A percentile compares a stretch with the other conserved stretches of the same genome.
phyloP scores from a whole-genome alignment of 495 filamentous ascomycete genomes.

The Delitschia confertaspora region DNA sequence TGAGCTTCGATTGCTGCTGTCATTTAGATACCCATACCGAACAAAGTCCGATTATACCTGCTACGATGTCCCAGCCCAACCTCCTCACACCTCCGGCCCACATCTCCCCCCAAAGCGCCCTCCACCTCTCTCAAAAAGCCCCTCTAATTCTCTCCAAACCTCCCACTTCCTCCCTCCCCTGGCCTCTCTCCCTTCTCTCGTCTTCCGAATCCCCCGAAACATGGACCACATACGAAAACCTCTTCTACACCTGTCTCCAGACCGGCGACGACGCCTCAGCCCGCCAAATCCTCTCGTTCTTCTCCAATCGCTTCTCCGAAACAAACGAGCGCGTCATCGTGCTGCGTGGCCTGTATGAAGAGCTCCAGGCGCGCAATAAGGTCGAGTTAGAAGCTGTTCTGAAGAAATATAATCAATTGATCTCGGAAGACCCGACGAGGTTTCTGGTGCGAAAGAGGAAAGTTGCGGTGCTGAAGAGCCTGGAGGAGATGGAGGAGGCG shows the following conservation, averaged over 20 bases:
- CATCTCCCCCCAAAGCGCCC: slow-evolving; percentile 41
- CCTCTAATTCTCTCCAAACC: slow-evolving; percentile 53
- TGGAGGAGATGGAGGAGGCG: slow-evolving; percentile 61
- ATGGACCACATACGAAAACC: slow-evolving; percentile 77
- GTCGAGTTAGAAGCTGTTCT: slow-evolving; percentile 57
- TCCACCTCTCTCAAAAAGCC: slow-evolving; percentile 71
- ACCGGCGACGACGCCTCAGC: slow-evolving; percentile 77
- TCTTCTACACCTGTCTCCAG: slow-evolving; percentile 74
- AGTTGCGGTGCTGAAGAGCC: slow-evolving; percentile 65
- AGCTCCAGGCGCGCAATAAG: slow-evolving; percentile 64
- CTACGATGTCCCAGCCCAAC: slow-evolving; percentile 27
- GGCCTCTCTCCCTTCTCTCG: slow-evolving; percentile 42
- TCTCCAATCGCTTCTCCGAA: slow-evolving; percentile 70
- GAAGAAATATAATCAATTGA: slow-evolving; percentile 63
- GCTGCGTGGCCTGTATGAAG: slow-evolving; percentile 71
- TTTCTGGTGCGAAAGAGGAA: slow-evolving; percentile 78
- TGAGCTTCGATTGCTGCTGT: not conserved
- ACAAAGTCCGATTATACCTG: not conserved
- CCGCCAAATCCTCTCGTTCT: slow-evolving; percentile 57
- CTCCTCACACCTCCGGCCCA: slow-evolving; percentile 34
- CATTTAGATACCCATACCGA: not conserved
- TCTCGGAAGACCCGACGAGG: slow-evolving; percentile 69
- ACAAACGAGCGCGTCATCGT: slow-evolving; percentile 78
- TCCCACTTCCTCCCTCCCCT: slow-evolving; percentile 41
- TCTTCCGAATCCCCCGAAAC: slow-evolving; percentile 61